Base-by-base conservation (phyloP, 768 basidiomycete species). In the Mycena crocata region DNA sequence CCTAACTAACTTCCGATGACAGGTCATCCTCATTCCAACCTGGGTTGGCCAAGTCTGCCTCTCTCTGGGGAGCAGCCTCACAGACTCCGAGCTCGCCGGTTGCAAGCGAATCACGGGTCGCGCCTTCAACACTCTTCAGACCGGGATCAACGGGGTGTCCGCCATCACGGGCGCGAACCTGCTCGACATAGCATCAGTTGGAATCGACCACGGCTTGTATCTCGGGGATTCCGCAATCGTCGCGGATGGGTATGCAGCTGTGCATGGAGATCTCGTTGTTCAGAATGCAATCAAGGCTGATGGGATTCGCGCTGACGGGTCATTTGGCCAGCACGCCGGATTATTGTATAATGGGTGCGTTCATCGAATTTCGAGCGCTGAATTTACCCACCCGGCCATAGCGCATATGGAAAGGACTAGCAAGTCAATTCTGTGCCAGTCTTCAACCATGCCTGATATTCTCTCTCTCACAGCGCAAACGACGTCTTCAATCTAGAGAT, bases 111-210 rank as follows among this genome's bases (percentile, higher is more conserved):
- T 88, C 66, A 80, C 81, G 4, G 71, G 70, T 2, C 79, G 87
- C 10, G 75, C 85, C 0, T 87, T 81, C 62, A 77, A 72, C 17
- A 76, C 78, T 1, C 79, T 85, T 45, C 72, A 73, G 35, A 75
- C 75, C 31, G 74, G 66, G 44, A 73, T 84, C 34, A 79, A 81
- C 67, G 81, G 81, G 14, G 74, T 83, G 5, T 77, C 80, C 6
- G 78, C 76, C 23, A 71, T 87, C 24, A 84, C 86, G 15, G 89
- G 88, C 19, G 87, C 88, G 10, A 89, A 89, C 63, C 80, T 83
- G 10, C 79, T 88, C 40, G 87, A 89, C 69, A 75, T 85, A 42
- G 83, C 83, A 17, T 81, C 78, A 39, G 77, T 84, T 42, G 81
- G 81, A 13, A 79, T 85, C 21, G 81, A 83, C 69, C 73, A 35